Evolutionary conservation across 169 alveolate species (phyloP), one percentile per base, ranked within the genome.

Genomic region (Cyclospora cayetanensis): DNA sequence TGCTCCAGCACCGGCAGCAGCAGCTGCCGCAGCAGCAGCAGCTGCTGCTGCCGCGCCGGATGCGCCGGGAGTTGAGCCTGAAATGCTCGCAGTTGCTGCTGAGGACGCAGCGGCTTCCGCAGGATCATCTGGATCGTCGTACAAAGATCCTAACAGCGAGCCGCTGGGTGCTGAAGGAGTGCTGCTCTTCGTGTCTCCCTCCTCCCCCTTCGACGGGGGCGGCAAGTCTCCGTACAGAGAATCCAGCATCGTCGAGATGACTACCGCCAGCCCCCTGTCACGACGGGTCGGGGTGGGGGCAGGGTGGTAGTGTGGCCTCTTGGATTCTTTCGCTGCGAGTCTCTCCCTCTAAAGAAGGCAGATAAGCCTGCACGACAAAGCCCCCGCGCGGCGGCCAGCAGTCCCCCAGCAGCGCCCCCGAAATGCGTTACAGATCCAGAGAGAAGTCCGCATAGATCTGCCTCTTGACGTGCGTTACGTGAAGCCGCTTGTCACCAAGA

Each of bases 211-310:
- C 4, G 93, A 63, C 18, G 96, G 96, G 27, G 96, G 96, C 22
- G 96, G 96, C 68, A 95, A 82, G 91, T 95, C 96, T 5, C 96
- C 95, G 79, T 95, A 95, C 37, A 95, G 91, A 85, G 96, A 93
- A 90, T 93, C 95, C 95, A 95, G 94, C 87, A 93, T 88, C 41
- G 35, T 41, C 80, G 34, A 35, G n/a, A n/a, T n/a, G n/a, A n/a
- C n/a, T n/a, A n/a, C n/a, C n/a, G n/a, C n/a, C n/a, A n/a, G n/a
- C n/a, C n/a, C n/a, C n/a, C n/a, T n/a, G n/a, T n/a, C n/a, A n/a
- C n/a, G n/a, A n/a, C n/a, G n/a, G n/a, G n/a, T n/a, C n/a, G n/a
- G n/a, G n/a, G n/a, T n/a, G n/a, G n/a, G n/a, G n/a, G n/a, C n/a
- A n/a, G n/a, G n/a, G n/a, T n/a, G n/a, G n/a, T n/a, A n/a, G n/a